A percentile compares a stretch with the other conserved stretches of the same genome.
Evolutionary conservation across 495 filamentous ascomycete species (phyloP).

Genomic region (Lophiotrema nucula): DNA sequence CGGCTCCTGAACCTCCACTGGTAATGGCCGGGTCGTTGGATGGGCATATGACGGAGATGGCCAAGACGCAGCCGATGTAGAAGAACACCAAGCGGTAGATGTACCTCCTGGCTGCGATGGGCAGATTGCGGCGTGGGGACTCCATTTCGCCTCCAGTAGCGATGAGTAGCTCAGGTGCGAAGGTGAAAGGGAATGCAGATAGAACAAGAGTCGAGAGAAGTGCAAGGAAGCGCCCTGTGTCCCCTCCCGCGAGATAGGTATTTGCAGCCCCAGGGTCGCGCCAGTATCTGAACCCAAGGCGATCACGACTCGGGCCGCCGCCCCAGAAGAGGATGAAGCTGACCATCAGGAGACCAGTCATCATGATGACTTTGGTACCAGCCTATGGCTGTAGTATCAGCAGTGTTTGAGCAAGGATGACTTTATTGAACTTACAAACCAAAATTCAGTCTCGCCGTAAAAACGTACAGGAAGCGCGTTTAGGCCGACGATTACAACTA

Average conservation of each 20-base stretch:
- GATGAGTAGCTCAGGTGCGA: conserved; percentile 56
- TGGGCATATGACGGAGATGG: conserved; percentile 56
- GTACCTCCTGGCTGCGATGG: conserved; percentile 51
- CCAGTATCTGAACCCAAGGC: conserved; percentile 44
- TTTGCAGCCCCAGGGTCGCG: conserved; percentile 41
- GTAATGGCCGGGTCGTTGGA: conserved; percentile 55
- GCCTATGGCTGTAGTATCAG: background rate
- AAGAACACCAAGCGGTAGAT: conserved; percentile 56
- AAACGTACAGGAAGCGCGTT: conserved; percentile 36
- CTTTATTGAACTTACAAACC: conserved; percentile 54
- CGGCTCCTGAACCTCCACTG: conserved; percentile 52
- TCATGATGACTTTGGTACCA: conserved; percentile 62
- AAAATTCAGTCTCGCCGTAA: conserved; percentile 63
- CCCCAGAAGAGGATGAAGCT: conserved; percentile 67
- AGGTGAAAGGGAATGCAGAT: conserved; percentile 56
- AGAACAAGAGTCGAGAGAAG: conserved; percentile 46
- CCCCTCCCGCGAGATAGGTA: conserved; percentile 48
- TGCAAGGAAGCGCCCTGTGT: conserved; percentile 49
- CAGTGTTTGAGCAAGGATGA: too few species aligned
- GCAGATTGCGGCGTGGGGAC: conserved; percentile 49
- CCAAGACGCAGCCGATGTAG: conserved; percentile 59
- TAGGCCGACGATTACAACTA: conserved; percentile 37
- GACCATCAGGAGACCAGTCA: conserved; percentile 64
- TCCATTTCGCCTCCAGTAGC: conserved; percentile 51
- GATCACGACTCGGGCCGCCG: conserved; percentile 53